Percentiles rank a stretch among this genome's conserved stretches.
phyloP scores from a whole-genome alignment of 177 flowering plant genomes.

The Telopea speciosissima region DNA sequence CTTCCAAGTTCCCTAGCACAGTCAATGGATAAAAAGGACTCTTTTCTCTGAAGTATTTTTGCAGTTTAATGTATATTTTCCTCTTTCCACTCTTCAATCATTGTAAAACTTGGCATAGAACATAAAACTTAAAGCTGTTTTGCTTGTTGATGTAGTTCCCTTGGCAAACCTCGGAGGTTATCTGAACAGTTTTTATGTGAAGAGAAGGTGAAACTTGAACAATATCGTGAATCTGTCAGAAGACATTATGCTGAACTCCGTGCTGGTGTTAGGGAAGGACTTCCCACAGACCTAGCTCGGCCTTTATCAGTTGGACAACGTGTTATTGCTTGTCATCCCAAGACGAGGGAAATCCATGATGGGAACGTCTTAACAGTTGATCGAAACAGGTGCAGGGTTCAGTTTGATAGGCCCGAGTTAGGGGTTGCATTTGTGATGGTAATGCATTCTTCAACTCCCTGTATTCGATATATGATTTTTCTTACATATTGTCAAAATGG shows the following conservation, averaged over 20 bases:
- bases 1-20: no score
- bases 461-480: background rate
- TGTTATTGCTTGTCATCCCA: constrained; percentile 85
- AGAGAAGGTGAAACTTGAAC: constrained; percentile 84
- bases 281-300: constrained; percentile 80
- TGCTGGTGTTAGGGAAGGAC: constrained; percentile 67
- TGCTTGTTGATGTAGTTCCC: background rate
- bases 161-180: constrained; percentile 91
- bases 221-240: constrained; percentile 22
- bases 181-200: constrained; percentile 75
- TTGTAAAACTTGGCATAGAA: no score
- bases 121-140: no score
- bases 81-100: no score
- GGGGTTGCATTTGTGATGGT: no score
- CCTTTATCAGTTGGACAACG: constrained; percentile 90
- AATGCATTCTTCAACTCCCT: background rate
- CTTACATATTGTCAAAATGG: no score
- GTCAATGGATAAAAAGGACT: no score
- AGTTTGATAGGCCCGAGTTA: no score
- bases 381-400: no score
- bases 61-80: no score
- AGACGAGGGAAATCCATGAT: constrained; percentile 48
- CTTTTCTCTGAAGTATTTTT: no score
- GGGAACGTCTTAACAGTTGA: no score
- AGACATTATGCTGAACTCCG: constrained; percentile 79